Percentiles rank a stretch among this genome's conserved stretches.
Evolutionary conservation across 257 asterid species (phyloP).

Genomic region (Solanum sejunctum): DNA sequence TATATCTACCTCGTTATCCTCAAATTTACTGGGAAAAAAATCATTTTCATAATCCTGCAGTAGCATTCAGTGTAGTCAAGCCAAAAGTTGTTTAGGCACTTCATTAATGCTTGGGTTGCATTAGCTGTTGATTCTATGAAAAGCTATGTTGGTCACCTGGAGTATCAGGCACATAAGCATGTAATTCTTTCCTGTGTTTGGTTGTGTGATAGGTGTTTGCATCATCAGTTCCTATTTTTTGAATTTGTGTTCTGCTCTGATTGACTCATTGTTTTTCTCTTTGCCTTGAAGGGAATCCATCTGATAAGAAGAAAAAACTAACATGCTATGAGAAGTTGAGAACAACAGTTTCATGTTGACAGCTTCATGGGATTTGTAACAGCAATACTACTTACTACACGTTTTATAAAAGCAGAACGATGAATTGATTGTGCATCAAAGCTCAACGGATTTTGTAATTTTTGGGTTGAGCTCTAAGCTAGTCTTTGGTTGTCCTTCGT

Average conservation of each 20-base stretch:
- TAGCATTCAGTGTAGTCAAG: background rate
- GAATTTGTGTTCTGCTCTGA: background rate
- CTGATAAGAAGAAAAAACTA: slow-evolving; percentile 61
- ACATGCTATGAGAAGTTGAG: slow-evolving; percentile 81
- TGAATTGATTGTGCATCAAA: slow-evolving; percentile 26
- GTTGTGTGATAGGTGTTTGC: background rate
- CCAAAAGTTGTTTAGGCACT: background rate
- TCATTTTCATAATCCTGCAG: background rate
- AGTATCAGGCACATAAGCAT: too few species aligned
- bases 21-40: background rate
- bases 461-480: slow-evolving; percentile 12
- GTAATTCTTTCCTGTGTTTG: background rate
- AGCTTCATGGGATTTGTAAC: slow-evolving; percentile 60
- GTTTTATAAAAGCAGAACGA: slow-evolving; percentile 46
- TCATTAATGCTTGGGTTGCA: background rate
- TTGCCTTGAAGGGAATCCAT: slow-evolving; percentile 56
- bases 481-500: background rate
- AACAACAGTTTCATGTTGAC: slow-evolving; percentile 62
- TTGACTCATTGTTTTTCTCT: background rate
- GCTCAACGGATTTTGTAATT: slow-evolving; percentile 7
- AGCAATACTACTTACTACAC: slow-evolving; percentile 39
- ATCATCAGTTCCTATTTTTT: background rate
- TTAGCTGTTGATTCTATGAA: background rate
- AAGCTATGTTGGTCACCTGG: too few species aligned
- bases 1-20: background rate